These are phyloP conservation scores for Parathielavia hyrcaniae DNA, from an alignment of 495 filamentous ascomycete species.

Conservation along the genomic window DNA sequence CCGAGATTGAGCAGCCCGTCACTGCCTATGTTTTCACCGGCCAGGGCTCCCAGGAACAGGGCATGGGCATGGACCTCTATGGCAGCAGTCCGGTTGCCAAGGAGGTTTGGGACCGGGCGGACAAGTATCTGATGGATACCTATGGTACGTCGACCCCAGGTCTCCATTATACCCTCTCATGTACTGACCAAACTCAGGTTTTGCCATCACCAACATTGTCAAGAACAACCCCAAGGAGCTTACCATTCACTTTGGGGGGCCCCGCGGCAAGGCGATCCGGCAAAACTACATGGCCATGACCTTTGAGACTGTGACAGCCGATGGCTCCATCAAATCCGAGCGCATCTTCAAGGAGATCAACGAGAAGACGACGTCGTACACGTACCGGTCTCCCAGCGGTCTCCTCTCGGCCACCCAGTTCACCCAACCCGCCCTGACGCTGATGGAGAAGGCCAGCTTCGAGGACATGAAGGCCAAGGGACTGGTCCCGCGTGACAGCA, in stretches of 20 bases:
- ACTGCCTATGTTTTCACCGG: slow-evolving; percentile 97
- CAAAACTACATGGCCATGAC: slow-evolving; percentile 99
- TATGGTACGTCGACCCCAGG: slow-evolving; percentile 61
- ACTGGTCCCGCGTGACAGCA: slow-evolving; percentile 90
- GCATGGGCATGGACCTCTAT: slow-evolving; percentile 99
- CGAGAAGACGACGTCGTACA: slow-evolving; percentile 88
- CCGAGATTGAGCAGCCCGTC: slow-evolving; percentile 97
- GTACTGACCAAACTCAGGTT: slow-evolving; percentile 54
- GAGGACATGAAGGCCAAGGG: slow-evolving; percentile 98
- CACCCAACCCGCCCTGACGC: slow-evolving; percentile 90
- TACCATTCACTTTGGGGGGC: slow-evolving; percentile 96
- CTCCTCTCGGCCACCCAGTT: slow-evolving; percentile 97
- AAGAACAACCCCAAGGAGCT: slow-evolving; percentile 99
- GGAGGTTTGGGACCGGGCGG: slow-evolving; percentile 97
- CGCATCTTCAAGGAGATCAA: slow-evolving; percentile 98
- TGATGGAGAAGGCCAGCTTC: slow-evolving; percentile 99
- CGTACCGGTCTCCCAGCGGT: slow-evolving; percentile 90
- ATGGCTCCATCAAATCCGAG: slow-evolving; percentile 91
- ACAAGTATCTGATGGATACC: slow-evolving; percentile 97
- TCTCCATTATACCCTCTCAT: not conserved
- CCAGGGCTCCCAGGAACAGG: slow-evolving; percentile 95
- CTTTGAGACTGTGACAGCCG: slow-evolving; percentile 87
- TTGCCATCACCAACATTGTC: slow-evolving; percentile 96
- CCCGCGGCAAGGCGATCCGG: slow-evolving; percentile 92
- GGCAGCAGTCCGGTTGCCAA: slow-evolving; percentile 83